These are phyloP conservation scores for Prunus mongolica DNA, from an alignment of 306 rosid species.

Conservation along the genomic window DNA sequence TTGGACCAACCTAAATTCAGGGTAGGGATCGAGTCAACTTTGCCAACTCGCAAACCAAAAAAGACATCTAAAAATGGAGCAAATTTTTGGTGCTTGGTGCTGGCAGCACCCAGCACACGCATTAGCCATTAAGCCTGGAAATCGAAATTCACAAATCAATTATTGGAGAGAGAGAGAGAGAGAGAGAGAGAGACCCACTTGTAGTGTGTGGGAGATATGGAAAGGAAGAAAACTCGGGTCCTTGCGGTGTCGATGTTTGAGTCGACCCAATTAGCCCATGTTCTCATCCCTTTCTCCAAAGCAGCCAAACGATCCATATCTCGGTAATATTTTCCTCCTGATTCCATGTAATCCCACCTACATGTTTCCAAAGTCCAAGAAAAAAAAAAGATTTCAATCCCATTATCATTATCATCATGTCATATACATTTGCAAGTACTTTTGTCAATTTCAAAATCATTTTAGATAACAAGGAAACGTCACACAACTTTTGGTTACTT, in stretches of 20 bases:
- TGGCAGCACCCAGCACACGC: background rate
- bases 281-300: slow-evolving; percentile 71
- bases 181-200: slow-evolving; percentile 38
- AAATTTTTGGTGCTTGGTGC: slow-evolving; percentile 27
- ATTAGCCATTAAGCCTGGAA: slow-evolving; percentile 31
- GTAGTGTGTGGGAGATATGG: slow-evolving; percentile 86
- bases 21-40: background rate
- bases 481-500: background rate
- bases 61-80: slow-evolving; percentile 16
- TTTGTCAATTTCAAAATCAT: background rate
- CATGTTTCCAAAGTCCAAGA: slow-evolving; percentile 21
- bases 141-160: slow-evolving; percentile 17
- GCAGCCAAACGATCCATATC: slow-evolving; percentile 90
- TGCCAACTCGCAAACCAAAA: slow-evolving; percentile 15
- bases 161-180: slow-evolving; percentile 16
- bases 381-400: background rate
- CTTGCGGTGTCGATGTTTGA: slow-evolving; percentile 52
- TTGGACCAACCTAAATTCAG: background rate
- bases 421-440: background rate
- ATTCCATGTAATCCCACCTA: slow-evolving; percentile 96
- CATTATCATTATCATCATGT: background rate
- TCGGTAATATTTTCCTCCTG: slow-evolving; percentile 62
- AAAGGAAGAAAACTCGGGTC: slow-evolving; percentile 71
- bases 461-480: background rate
- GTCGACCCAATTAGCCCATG: slow-evolving; percentile 97